Base-by-base conservation (phyloP, 2,329 filamentous ascomycete species). In the Penicillium sp. region DNA sequence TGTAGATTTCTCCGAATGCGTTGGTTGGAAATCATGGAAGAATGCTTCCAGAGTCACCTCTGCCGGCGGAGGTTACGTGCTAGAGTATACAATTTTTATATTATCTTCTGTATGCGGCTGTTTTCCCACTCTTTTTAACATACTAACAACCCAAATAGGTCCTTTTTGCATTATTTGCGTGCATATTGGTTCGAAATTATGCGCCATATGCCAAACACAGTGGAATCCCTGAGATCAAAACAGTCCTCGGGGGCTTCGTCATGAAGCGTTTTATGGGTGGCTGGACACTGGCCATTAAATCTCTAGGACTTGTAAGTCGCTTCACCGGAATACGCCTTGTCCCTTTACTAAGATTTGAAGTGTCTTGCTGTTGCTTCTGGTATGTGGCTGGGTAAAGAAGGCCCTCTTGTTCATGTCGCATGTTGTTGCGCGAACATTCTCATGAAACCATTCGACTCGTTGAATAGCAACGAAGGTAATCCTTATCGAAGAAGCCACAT, bases 191-290 rank as follows among this genome's bases (percentile, higher is more conserved):
- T 14, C 85, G 88, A 65, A 84, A 88, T 64, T 97, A 92, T 72
- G 91, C 90, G 23, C 80, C 89, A 5, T 90, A 96, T 73, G 93
- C 93, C 48, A 93, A 89, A 70, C 93, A 97, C 68, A 96, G 91
- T 70, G 93, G 93, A 74, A 97, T 99, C 64, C 91, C 93, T 5
- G 93, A 99, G 77, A 95, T 99, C 75, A 99, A 99, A 79, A 97
- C 92, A 2, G 84, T 99, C 8, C 77, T 99, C 54, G 93, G 93
- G 42, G 93, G 93, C 5, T 97, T 97, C 71, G 87, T 99, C 30
- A 97, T 99, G 60, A 83, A 87, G 59, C 84, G 87, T 58, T 96
- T 97, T 66, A 79, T 97, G 67, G 90, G 92, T 9, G 80, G 81
- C 30, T 97, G 92, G 92, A 97, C 93, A 1, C 77, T 97, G 68